A percentile compares a stretch with the other conserved stretches of the same genome.
Evolutionary conservation across 345 rosid genomes (phyloP).

Genomic region (Aquilaria yunnanensis): DNA sequence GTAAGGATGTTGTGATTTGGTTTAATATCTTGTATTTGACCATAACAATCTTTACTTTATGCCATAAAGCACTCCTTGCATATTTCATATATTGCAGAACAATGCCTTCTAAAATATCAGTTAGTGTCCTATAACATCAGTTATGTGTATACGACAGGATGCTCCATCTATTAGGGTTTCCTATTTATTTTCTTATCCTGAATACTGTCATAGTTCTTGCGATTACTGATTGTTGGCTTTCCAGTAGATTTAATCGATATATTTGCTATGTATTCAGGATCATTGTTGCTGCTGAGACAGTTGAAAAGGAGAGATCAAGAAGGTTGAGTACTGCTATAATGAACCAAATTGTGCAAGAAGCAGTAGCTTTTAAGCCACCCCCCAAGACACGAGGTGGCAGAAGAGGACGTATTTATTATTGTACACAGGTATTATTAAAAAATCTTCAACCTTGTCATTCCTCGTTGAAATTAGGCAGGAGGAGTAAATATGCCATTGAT

Average conservation of each 20-base stretch:
- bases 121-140: too few relatives aligned
- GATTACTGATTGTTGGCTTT: not conserved
- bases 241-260: not conserved
- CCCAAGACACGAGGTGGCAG: slow-evolving; percentile 90
- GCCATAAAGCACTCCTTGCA: not conserved
- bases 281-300: slow-evolving; percentile 64
- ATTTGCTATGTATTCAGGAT: slow-evolving; percentile 40
- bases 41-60: not conserved
- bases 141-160: too few relatives aligned
- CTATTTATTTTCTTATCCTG: too few relatives aligned
- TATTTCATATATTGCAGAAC: not conserved
- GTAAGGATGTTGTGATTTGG: slow-evolving; percentile 31
- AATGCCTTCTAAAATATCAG: too few relatives aligned
- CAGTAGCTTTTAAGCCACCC: slow-evolving; percentile 86
- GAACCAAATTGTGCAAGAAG: slow-evolving; percentile 85
- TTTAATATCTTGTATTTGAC: not conserved
- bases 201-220: too few relatives aligned
- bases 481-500: too few relatives aligned
- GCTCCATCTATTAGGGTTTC: too few relatives aligned
- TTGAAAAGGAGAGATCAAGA: slow-evolving; percentile 89
- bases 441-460: not conserved
- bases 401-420: slow-evolving; percentile 85
- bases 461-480: too few relatives aligned
- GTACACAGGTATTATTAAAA: slow-evolving; percentile 68
- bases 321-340: slow-evolving; percentile 76